A percentile compares a stretch with the other conserved stretches of the same genome.
Evolutionary conservation across 1,284 basidiomycete genomes (phyloP).

Genomic region (Cutaneotrichosporon cutaneum): DNA sequence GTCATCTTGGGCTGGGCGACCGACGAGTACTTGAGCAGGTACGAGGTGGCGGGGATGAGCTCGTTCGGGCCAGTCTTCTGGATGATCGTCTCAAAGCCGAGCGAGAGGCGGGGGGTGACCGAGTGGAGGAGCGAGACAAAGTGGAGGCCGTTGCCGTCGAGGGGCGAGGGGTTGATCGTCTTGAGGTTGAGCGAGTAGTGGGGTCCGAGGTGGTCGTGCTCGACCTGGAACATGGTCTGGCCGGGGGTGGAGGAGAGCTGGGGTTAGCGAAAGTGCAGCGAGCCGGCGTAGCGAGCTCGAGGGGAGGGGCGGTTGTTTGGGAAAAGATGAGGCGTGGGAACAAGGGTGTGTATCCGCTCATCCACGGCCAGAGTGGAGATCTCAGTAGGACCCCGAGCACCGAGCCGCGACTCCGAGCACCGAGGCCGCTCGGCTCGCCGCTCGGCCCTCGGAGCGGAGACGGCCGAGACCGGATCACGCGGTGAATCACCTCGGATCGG

Average conservation of each 20-base stretch:
- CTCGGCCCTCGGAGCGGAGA: background rate
- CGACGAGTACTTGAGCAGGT: slow-evolving; percentile 82
- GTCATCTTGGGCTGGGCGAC: slow-evolving; percentile 55
- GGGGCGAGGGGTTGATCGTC: slow-evolving; percentile 86
- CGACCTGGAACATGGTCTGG: slow-evolving; percentile 86
- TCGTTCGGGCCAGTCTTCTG: slow-evolving; percentile 72
- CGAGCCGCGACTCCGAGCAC: no score
- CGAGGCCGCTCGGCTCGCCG: background rate
- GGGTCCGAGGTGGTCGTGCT: slow-evolving; percentile 88
- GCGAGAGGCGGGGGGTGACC: slow-evolving; percentile 82
- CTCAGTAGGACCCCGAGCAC: no score
- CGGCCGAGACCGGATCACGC: background rate
- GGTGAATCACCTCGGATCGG: background rate
- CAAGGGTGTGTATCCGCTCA: no score
- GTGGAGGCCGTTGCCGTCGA: slow-evolving; percentile 90
- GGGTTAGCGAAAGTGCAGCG: background rate
- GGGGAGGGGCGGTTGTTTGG: no score
- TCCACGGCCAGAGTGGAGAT: no score
- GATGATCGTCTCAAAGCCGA: slow-evolving; percentile 87
- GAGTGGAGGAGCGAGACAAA: slow-evolving; percentile 93
- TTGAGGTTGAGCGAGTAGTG: slow-evolving; percentile 89
- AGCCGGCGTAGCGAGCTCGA: background rate
- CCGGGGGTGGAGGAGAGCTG: slow-evolving; percentile 57
- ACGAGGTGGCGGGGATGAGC: slow-evolving; percentile 75
- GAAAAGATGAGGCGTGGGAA: no score